Evolutionary conservation across 352 stramenopile genomes (phyloP).

Genomic region (Saprolegnia parasitica): DNA sequence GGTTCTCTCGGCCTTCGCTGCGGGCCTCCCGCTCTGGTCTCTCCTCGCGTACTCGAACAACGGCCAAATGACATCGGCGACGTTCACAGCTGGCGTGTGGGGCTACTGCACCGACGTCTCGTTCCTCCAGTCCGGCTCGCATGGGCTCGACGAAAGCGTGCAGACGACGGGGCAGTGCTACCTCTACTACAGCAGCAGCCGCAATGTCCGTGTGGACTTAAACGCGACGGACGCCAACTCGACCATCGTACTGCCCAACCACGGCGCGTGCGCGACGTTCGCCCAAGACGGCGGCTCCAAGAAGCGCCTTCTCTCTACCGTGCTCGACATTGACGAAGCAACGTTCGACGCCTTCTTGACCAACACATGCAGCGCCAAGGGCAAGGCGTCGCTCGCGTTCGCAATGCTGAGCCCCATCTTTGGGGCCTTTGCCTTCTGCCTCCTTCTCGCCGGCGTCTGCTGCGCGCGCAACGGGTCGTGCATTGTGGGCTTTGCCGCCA

Average conservation of each 20-base stretch:
- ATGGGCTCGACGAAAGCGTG: neutral
- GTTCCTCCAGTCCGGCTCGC: neutral
- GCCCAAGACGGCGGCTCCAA: neutral
- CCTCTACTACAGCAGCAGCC: conserved; percentile 18
- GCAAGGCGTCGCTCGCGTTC: conserved; percentile 24
- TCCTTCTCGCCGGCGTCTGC: conserved; percentile 16
- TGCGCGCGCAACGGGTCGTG: conserved; percentile 21
- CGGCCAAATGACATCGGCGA: conserved; percentile 9
- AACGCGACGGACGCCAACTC: conserved; percentile 14
- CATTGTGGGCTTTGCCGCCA: conserved; percentile 12
- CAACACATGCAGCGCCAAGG: conserved; percentile 19
- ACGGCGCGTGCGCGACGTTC: conserved; percentile 22
- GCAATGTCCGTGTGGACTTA: conserved; percentile 11
- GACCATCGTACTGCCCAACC: conserved; percentile 12
- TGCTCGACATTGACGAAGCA: conserved; percentile 6
- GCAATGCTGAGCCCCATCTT: conserved; percentile 27
- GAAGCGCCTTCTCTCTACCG: neutral
- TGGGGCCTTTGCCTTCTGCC: conserved; percentile 3
- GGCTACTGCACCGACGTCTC: conserved; percentile 27
- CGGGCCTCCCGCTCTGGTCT: conserved; percentile 25
- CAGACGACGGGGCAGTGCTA: conserved; percentile 16
- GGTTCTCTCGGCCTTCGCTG: conserved; percentile 11
- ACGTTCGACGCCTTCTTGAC: conserved; percentile 17
- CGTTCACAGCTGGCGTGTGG: conserved; percentile 25
- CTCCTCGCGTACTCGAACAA: conserved; percentile 6